Conservation (phyloP, 805 yeast species). For the Schizosaccharomyces lindneri region DNA sequence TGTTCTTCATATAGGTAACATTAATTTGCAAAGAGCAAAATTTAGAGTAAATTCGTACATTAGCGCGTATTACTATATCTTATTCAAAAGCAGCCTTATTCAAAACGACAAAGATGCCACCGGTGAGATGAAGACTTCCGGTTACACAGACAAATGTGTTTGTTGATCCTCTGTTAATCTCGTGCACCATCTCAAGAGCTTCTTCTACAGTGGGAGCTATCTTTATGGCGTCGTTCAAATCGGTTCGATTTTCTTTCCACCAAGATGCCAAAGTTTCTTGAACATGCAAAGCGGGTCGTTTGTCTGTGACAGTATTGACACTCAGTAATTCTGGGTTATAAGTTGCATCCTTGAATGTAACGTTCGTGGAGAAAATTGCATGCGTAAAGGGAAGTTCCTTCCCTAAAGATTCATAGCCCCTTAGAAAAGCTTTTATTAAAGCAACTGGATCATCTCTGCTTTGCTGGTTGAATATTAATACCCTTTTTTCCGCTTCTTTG, state of each 20-base stretch:
- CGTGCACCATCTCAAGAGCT: conserved; percentile 30
- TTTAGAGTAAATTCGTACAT: neutral
- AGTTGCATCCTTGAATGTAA: conserved; percentile 65
- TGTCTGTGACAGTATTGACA: conserved; percentile 54
- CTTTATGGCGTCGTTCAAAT: conserved; percentile 21
- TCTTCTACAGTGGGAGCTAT: conserved; percentile 57
- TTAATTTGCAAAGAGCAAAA: neutral
- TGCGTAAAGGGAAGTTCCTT: conserved; percentile 30
- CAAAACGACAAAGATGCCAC: conserved; percentile 71
- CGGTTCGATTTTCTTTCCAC: conserved; percentile 25
- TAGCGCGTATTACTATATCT: neutral
- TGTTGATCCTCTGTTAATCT: conserved; percentile 12
- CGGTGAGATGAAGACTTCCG: conserved; percentile 84
- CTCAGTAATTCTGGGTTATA: conserved; percentile 66
- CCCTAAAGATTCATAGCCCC: conserved; percentile 17
- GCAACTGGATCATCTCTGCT: conserved; percentile 54
- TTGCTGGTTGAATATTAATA: conserved; percentile 79
- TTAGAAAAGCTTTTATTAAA: conserved; percentile 15
- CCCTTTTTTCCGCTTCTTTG: conserved; percentile 12
- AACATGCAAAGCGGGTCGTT: conserved; percentile 54
- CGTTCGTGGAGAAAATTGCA: conserved; percentile 69
- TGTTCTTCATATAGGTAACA: too few species aligned
- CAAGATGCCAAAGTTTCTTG: conserved; percentile 40
- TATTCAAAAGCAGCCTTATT: conserved; percentile 17
- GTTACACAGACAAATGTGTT: conserved; percentile 60